A percentile compares a stretch with the other conserved stretches of the same genome.
Evolutionary conservation across 441 rosid genomes (phyloP).

Genomic region (Croton laevigatus): DNA sequence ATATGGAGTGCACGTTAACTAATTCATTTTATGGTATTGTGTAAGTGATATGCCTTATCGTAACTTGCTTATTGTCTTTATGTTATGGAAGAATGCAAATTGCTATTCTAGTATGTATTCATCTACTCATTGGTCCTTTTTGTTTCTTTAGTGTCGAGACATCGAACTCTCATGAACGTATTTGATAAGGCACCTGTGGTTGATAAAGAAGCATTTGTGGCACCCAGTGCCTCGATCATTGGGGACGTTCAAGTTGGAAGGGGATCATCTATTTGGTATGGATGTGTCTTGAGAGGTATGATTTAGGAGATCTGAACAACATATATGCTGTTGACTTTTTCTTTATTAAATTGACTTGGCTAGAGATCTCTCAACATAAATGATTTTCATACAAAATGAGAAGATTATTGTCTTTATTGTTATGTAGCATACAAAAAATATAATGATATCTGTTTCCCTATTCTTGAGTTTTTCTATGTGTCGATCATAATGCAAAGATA

Average conservation of each 20-base stretch:
- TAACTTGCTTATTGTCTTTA: slow-evolving; percentile 14
- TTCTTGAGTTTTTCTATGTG: background rate
- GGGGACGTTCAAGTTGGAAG: slow-evolving; percentile 88
- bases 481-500: background rate
- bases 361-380: background rate
- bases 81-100: background rate
- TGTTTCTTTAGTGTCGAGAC: slow-evolving; percentile 66
- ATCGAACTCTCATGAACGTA: slow-evolving; percentile 85
- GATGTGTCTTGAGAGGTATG: slow-evolving; percentile 89
- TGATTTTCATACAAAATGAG: too few relatives aligned
- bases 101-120: slow-evolving; percentile 7
- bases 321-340: background rate
- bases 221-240: slow-evolving; percentile 84
- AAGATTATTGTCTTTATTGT: background rate
- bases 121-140: background rate
- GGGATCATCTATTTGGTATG: slow-evolving; percentile 93
- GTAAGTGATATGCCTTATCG: background rate
- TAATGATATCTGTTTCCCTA: background rate
- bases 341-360: background rate
- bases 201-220: slow-evolving; percentile 81
- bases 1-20: background rate
- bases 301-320: background rate
- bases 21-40: background rate
- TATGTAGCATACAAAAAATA: background rate
- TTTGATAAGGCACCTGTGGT: slow-evolving; percentile 80